phyloP scores from a whole-genome alignment of 176 grass and related monocot species.

The Raddia distichophylla region DNA sequence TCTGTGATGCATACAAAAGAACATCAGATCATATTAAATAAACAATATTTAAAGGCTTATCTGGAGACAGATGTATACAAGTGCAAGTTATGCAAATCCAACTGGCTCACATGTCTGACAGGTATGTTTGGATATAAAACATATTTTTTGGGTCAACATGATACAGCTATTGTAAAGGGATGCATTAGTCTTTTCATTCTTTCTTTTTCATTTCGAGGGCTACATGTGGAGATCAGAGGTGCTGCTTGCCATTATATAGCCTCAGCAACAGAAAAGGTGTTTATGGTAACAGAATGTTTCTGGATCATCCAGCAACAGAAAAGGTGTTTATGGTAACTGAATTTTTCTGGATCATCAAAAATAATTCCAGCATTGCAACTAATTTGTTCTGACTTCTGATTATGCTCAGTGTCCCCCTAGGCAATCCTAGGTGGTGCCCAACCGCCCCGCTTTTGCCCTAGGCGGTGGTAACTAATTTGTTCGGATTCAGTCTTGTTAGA shows the following conservation, averaged over 20 bases:
- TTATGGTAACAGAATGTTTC: background rate
- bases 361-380: background rate
- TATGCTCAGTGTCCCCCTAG: too few relatives aligned
- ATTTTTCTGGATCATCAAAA: slow-evolving; percentile 4
- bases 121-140: slow-evolving; percentile 9
- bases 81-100: slow-evolving; percentile 9
- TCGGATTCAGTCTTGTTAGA: too few relatives aligned
- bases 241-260: background rate
- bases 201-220: background rate
- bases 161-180: background rate
- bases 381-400: background rate
- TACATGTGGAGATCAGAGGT: background rate
- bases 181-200: background rate
- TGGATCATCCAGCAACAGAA: background rate
- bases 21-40: slow-evolving; percentile 27
- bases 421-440: too few relatives aligned
- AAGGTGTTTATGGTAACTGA: background rate
- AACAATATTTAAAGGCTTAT: background rate
- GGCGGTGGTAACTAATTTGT: too few relatives aligned
- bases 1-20: slow-evolving; percentile 47
- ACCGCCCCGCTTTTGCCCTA: too few relatives aligned
- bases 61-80: slow-evolving; percentile 5
- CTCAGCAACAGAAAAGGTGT: background rate
- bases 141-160: background rate
- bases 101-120: background rate